Conservation (phyloP, 2,329 filamentous ascomycete genomes). For the Ceratocystiopsis brevicomis region DNA sequence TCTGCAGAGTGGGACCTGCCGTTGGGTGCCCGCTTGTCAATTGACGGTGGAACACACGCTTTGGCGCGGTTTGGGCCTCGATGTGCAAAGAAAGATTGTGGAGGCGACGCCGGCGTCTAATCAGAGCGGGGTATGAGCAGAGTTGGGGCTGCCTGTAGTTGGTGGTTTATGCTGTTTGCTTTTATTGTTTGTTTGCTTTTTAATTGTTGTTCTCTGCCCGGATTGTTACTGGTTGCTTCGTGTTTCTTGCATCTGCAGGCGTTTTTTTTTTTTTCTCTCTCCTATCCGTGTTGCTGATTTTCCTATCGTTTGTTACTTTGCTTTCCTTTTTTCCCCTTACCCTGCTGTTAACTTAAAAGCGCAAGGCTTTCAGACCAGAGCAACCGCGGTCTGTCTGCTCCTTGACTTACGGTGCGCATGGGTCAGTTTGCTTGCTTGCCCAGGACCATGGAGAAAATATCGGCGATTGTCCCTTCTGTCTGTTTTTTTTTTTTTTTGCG, state of each 20-base stretch:
- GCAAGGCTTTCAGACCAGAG: constrained; percentile 16
- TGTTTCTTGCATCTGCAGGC: not conserved
- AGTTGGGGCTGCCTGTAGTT: too few species aligned
- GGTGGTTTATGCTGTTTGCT: constrained; percentile 6
- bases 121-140: too few species aligned
- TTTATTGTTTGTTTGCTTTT: constrained; percentile 7
- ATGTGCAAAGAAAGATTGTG: too few species aligned
- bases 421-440: not conserved
- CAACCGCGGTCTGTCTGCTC: constrained; percentile 5
- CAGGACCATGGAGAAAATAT: too few species aligned
- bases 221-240: not conserved
- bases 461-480: not conserved
- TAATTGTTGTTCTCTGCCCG: not conserved
- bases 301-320: too few species aligned
- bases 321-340: not conserved
- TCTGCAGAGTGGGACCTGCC: too few species aligned
- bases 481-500: not conserved
- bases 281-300: not conserved
- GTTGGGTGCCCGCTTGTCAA: too few species aligned
- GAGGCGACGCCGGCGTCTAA: not conserved
- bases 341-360: constrained; percentile 9
- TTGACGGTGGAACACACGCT: too few species aligned
- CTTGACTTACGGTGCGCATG: not conserved
- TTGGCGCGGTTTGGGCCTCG: too few species aligned
- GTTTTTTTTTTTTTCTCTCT: not conserved